Conservation (phyloP, 2,329 filamentous ascomycete genomes). For the Pseudogymnoascus sp. region DNA sequence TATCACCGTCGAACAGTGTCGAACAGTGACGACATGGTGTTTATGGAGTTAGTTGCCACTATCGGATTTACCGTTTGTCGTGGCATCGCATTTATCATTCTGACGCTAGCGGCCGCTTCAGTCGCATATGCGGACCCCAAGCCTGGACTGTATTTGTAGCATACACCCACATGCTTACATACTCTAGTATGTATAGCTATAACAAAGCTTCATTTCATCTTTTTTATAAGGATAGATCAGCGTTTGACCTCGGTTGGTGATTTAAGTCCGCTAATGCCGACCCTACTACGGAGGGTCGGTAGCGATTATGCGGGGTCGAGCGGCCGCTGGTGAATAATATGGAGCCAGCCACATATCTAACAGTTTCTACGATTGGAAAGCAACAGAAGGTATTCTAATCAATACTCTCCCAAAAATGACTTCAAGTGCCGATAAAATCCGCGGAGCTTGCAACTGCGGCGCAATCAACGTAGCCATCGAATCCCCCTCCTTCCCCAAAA, state of each 20-base stretch:
- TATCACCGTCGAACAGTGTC: not conserved
- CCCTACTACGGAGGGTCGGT: not conserved
- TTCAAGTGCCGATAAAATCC: constrained; percentile 6
- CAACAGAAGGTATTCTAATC: not conserved
- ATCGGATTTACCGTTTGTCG: not conserved
- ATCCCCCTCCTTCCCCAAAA: constrained; percentile 8
- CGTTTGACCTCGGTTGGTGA: no score
- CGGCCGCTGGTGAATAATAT: not conserved
- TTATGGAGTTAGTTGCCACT: no score
- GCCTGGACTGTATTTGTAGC: not conserved
- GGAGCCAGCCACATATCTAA: not conserved
- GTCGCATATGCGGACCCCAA: not conserved
- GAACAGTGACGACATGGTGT: not conserved
- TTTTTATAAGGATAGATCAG: no score
- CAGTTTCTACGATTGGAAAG: not conserved
- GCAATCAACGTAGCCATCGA: constrained; percentile 12
- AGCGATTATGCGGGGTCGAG: not conserved
- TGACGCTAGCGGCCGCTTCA: not conserved
- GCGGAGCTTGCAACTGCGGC: constrained; percentile 15
- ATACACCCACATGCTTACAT: no score
- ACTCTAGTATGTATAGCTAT: no score
- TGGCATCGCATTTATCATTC: not conserved
- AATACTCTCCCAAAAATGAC: not conserved
- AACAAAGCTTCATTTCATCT: no score
- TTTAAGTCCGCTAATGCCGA: not conserved